Evolutionary conservation across 192 early-diverging fungal genomes (phyloP), one percentile per base, ranked within the genome.

Genomic region (Coemansia sp.): DNA sequence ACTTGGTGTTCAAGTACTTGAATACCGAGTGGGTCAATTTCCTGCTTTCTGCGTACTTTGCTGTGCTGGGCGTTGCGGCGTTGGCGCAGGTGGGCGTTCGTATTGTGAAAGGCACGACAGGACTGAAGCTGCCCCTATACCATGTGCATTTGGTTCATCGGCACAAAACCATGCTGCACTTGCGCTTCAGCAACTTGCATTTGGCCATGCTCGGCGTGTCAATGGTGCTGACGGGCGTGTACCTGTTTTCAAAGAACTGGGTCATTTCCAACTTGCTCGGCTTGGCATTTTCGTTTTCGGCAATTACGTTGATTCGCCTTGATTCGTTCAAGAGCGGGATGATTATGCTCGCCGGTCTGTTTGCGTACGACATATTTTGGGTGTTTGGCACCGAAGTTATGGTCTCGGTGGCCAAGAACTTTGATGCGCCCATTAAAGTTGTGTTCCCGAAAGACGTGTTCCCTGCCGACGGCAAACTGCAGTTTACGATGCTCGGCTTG

Each of bases 331-430:
- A 89, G 73, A 97, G 94, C 1, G 96, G 95, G n/a, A 94, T 95
- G 83, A 91, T 94, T 27, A 84, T 98, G 54, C 86, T 98, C 25
- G 75, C 85, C 21, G 95, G 91, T 15, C 78, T 98, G 45, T 98
- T 98, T 81, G 73, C 95, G 23, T 98, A 98, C 70, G 96, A 98
- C 76, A 87, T 98, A 55, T 98, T 97, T 65, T 98, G 96, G 96
- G 96, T 98, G 62, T 98, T 98, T 85, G 94, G 94, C 37, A 97
- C 96, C 5, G 90, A 94, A 39, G 96, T 98, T 17, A 98, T 98
- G 96, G 96, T 97, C 5, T 90, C 91, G 7, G 96, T 98, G 21
- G 96, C 96, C 43, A 95, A 92, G 82, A 90, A 87, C 60, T 93
- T 97, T 77, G 96, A 98, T 69, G 94, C 92, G 5, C 96, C 96